Evolutionary conservation across 495 filamentous ascomycete genomes (phyloP), one percentile per base, ranked within the genome.

Genomic region (Evernia prunastri): DNA sequence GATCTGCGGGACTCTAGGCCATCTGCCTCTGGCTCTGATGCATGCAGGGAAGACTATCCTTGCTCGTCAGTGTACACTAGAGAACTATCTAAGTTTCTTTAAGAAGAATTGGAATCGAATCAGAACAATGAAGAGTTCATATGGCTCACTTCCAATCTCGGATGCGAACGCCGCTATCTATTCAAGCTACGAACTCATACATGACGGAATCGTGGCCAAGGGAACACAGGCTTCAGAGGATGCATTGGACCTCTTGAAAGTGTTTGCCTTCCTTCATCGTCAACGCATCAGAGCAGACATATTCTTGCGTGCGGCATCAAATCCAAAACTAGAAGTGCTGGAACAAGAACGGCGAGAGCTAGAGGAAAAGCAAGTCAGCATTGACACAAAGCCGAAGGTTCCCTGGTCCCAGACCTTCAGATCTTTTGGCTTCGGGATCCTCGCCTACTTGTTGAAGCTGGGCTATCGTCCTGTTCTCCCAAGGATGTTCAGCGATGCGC

Each of bases 241-340:
- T 67, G 77, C 76, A 25, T 37, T 77, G 10, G 49, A 75, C 37
- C 59, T 80, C n/a, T 67, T 80, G 8, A 71, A 76, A 31, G 67
- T 77, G 20, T 75, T 80, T 36, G 72, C 75, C 2, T 77, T 76
- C 65, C 61, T 78, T 36, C 66, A 75, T 61, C 68, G 61, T 64
- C 60, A 75, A 54, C 64, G 70, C 40, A 74, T 78, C n/a, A 66
- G 70, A 23, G 27, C 77, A 27, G 71, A 75, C 43, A 60, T 73
- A 23, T 66, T 78, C 13, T 65, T 68, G 15, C 25, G 42, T 35
- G 72, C 72, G 47, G 69, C 65, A 51, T 27, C 37, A 36, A 69
- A 70, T 59, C 67, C 63, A n/a, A 23, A 27, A 12, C 40, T 56
- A 43, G 65, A 68, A 42, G 47, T 35, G 20, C 40, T 20, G 58